Evolutionary conservation across 2,329 filamentous ascomycete genomes (phyloP).

Genomic region (Aureobasidium musti): DNA sequence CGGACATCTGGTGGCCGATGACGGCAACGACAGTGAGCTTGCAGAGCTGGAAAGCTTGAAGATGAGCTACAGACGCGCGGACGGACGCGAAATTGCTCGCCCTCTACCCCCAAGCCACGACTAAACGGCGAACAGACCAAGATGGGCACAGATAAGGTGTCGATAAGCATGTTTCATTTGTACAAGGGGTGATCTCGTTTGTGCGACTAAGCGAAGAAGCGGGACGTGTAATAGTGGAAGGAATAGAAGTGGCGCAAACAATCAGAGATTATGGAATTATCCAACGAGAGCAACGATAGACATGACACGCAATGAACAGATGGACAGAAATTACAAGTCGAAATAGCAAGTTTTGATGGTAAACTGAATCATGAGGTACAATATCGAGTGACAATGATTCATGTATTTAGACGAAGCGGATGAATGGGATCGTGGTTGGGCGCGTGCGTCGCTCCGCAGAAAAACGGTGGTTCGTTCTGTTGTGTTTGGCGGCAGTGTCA

Average conservation of each 20-base stretch:
- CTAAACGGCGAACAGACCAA: not conserved
- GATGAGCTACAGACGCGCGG: constrained; percentile 53
- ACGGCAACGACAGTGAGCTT: constrained; percentile 42
- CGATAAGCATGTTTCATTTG: constrained; percentile 4
- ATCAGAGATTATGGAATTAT: constrained; percentile 6
- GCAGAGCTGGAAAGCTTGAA: constrained; percentile 41
- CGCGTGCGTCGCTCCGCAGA: not conserved
- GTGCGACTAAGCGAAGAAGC: not conserved
- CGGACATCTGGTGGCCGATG: constrained; percentile 34
- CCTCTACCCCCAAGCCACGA: constrained; percentile 34
- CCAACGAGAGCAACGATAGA: constrained; percentile 14
- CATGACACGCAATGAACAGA: constrained; percentile 9
- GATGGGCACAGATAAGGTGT: not conserved
- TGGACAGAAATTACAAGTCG: not conserved
- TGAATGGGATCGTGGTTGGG: not conserved
- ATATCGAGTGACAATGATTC: not conserved
- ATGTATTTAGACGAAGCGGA: constrained; percentile 18
- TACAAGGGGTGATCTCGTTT: constrained; percentile 13
- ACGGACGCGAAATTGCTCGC: constrained; percentile 43
- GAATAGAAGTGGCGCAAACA: constrained; percentile 12
- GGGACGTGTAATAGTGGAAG: constrained; percentile 17
- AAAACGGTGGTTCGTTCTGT: constrained; percentile 24
- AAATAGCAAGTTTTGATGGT: not conserved
- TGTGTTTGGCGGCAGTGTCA: constrained; percentile 14
- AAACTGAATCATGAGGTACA: not conserved